These are phyloP conservation scores for Terana coerulea DNA, from an alignment of 768 basidiomycete species.

Conservation along the genomic window DNA sequence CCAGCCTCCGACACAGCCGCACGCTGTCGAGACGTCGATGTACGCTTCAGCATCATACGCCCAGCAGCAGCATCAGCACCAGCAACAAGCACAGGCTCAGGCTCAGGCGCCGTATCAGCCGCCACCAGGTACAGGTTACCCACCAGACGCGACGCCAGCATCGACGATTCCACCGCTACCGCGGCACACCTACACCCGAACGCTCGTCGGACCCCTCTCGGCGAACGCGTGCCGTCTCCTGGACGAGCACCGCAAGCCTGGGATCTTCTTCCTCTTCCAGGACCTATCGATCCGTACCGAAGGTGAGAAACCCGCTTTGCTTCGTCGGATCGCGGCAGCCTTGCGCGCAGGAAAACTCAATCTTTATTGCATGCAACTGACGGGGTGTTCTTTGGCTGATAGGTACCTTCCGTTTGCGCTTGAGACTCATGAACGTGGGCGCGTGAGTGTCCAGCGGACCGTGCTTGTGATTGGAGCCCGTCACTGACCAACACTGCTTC, in stretches of 20 bases:
- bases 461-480: conserved; percentile 6
- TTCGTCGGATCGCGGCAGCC: conserved; percentile 16
- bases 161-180: conserved; percentile 44
- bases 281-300: conserved; percentile 93
- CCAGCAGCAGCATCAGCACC: conserved; percentile 32
- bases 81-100: conserved; percentile 21
- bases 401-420: conserved; percentile 83
- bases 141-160: conserved; percentile 22
- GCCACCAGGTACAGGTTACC: background rate
- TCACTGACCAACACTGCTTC: conserved; percentile 4
- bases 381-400: conserved; percentile 3
- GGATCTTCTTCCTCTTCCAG: conserved; percentile 94
- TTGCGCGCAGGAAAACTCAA: conserved; percentile 11
- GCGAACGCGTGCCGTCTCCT: conserved; percentile 81
- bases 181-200: conserved; percentile 77
- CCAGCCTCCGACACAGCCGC: conserved; percentile 28
- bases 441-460: conserved; percentile 56
- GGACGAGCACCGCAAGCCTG: conserved; percentile 81
- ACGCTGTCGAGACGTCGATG: conserved; percentile 28
- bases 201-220: conserved; percentile 85
- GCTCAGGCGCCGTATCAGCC: conserved; percentile 23
- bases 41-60: conserved; percentile 29
- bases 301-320: conserved; percentile 55
- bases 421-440: conserved; percentile 88
- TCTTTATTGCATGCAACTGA: conserved; percentile 10